These are phyloP conservation scores for Phlebopus sp. DNA, from an alignment of 1,284 basidiomycete species.

Conservation along the genomic window DNA sequence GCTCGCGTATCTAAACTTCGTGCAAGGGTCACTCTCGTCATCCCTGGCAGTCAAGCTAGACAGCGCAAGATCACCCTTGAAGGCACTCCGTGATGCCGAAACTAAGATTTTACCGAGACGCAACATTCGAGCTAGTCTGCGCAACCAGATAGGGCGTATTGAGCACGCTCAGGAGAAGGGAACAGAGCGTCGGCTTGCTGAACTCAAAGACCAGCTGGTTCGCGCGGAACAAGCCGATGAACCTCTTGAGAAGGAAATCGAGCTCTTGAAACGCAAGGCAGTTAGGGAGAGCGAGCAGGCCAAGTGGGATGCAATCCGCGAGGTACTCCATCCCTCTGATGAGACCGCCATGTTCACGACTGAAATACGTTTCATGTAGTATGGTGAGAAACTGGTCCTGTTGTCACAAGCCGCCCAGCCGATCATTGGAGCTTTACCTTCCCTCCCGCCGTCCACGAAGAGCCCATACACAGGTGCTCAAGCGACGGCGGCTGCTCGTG, in stretches of 20 bases:
- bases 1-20: slow-evolving; percentile 73
- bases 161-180: slow-evolving; percentile 64
- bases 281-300: slow-evolving; percentile 64
- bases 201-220: slow-evolving; percentile 61
- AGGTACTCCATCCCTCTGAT: slow-evolving; percentile 43
- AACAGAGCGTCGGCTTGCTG: slow-evolving; percentile 57
- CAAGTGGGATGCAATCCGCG: slow-evolving; percentile 76
- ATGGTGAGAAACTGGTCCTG: slow-evolving; percentile 72
- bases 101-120: slow-evolving; percentile 55
- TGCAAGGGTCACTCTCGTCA: slow-evolving; percentile 61
- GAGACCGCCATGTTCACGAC: background rate
- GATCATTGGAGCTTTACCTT: slow-evolving; percentile 58
- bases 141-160: slow-evolving; percentile 58
- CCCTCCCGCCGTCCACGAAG: slow-evolving; percentile 53
- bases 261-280: slow-evolving; percentile 69
- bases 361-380: slow-evolving; percentile 38
- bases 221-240: slow-evolving; percentile 65
- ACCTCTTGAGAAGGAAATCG: slow-evolving; percentile 61
- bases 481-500: slow-evolving; percentile 64
- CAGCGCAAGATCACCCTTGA: slow-evolving; percentile 59
- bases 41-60: slow-evolving; percentile 61
- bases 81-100: slow-evolving; percentile 70
- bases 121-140: slow-evolving; percentile 52
- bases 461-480: slow-evolving; percentile 59
- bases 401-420: slow-evolving; percentile 65